A percentile compares a stretch with the other conserved stretches of the same genome.
Evolutionary conservation across 2,329 filamentous ascomycete species (phyloP).

Genomic region (Aspergillus ibericus): DNA sequence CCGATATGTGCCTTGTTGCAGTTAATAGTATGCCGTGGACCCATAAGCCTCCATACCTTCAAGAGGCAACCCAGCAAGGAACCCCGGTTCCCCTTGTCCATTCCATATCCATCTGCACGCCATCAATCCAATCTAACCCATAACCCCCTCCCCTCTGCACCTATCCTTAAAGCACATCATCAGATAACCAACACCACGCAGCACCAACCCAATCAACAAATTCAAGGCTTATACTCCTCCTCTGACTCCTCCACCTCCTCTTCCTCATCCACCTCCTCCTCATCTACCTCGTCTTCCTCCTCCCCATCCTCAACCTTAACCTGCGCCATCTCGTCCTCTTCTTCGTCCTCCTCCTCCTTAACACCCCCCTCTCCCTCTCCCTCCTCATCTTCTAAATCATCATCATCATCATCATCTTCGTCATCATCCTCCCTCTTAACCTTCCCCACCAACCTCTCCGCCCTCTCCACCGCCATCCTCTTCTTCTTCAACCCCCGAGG

Average conservation of each 20-base stretch:
- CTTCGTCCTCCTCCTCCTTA: background rate
- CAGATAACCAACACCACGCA: no score
- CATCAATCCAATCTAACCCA: background rate
- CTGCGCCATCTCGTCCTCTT: no score
- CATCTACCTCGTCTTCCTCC: background rate
- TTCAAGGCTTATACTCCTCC: background rate
- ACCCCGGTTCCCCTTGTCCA: no score
- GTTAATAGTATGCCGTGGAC: background rate
- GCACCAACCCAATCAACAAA: background rate
- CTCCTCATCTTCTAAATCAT: background rate
- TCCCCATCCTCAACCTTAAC: no score
- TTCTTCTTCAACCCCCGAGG: slow-evolving; percentile 12
- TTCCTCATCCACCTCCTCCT: background rate
- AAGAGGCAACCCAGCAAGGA: background rate
- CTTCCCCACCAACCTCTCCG: slow-evolving; percentile 9
- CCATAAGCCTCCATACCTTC: background rate
- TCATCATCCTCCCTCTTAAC: background rate
- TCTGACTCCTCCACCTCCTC: background rate
- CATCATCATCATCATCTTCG: background rate
- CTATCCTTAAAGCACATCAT: no score
- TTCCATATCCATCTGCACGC: no score
- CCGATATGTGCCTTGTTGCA: background rate
- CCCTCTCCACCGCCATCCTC: slow-evolving; percentile 10
- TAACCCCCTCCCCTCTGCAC: background rate
- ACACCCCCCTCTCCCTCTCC: background rate